Evolutionary conservation across 164 flowering plant genomes (phyloP).

Genomic region (Tetracentron sinense): DNA sequence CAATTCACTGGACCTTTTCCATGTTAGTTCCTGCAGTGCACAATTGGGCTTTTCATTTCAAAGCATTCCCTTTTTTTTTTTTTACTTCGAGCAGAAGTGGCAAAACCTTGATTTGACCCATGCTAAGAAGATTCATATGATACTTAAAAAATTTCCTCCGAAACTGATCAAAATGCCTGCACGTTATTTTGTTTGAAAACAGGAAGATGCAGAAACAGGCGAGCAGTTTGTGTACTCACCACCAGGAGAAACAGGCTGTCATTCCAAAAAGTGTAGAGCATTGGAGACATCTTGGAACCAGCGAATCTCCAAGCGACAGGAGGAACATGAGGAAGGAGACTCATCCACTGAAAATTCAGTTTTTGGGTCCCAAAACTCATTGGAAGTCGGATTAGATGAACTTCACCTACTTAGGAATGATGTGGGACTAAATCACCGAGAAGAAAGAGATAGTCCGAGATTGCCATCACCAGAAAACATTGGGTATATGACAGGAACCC

Average conservation of each 20-base stretch:
- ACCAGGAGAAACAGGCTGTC: slow-evolving; percentile 22
- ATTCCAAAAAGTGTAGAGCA: slow-evolving; percentile 16
- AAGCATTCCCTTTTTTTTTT: too few relatives aligned
- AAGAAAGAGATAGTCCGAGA: slow-evolving; percentile 12
- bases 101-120: too few relatives aligned
- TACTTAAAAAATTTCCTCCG: neutral
- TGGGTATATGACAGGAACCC: slow-evolving; percentile 12
- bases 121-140: neutral
- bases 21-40: too few relatives aligned
- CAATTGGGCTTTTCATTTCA: too few relatives aligned
- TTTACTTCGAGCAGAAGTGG: too few relatives aligned
- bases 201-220: slow-evolving; percentile 38
- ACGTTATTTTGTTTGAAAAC: slow-evolving; percentile 9
- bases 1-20: too few relatives aligned
- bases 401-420: slow-evolving; percentile 7
- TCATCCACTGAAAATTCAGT: slow-evolving; percentile 26
- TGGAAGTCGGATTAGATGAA: slow-evolving; percentile 30
- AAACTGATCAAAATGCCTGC: slow-evolving; percentile 1
- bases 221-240: slow-evolving; percentile 27
- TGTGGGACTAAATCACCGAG: slow-evolving; percentile 1
- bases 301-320: slow-evolving; percentile 19
- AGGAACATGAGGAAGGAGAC: slow-evolving; percentile 18
- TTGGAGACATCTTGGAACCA: slow-evolving; percentile 22
- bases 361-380: slow-evolving; percentile 28
- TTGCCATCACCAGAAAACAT: slow-evolving; percentile 21